phyloP scores from a whole-genome alignment of 768 basidiomycete genomes.

The Sarcodon sp. region DNA sequence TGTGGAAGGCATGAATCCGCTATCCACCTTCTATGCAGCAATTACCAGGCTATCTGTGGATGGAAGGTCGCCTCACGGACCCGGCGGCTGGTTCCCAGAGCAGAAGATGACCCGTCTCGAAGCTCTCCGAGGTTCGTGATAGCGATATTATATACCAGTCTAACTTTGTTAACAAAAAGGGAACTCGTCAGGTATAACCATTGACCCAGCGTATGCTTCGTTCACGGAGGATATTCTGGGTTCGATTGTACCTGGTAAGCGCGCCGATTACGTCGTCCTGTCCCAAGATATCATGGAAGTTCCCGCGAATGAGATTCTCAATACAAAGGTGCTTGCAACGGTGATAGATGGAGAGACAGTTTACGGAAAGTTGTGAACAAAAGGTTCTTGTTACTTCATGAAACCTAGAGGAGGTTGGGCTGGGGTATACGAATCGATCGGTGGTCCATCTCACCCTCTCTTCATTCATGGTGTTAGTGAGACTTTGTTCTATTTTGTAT shows the following conservation, averaged over 20 bases:
- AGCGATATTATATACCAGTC: background rate
- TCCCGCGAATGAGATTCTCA: conserved; percentile 41
- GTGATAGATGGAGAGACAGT: conserved; percentile 60
- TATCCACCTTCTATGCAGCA: conserved; percentile 82
- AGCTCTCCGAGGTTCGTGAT: conserved; percentile 48
- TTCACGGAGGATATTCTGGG: conserved; percentile 66
- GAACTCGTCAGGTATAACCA: conserved; percentile 58
- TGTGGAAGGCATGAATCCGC: conserved; percentile 77
- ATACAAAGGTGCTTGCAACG: conserved; percentile 59
- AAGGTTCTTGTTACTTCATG: background rate
- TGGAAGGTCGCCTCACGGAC: conserved; percentile 73
- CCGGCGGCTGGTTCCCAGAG: conserved; percentile 80
- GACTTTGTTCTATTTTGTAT: background rate
- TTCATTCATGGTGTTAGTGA: background rate
- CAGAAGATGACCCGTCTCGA: conserved; percentile 66
- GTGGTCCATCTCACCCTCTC: background rate
- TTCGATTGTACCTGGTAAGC: conserved; percentile 66
- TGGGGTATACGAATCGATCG: background rate
- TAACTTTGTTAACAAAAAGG: background rate
- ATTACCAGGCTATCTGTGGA: conserved; percentile 57
- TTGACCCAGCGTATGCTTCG: conserved; percentile 78
- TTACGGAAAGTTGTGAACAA: conserved; percentile 25
- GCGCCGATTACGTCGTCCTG: conserved; percentile 78
- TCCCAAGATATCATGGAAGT: conserved; percentile 74
- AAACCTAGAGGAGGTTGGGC: background rate